These are phyloP conservation scores for Solanum microdontum DNA, from an alignment of 257 asterid species.

Conservation along the genomic window DNA sequence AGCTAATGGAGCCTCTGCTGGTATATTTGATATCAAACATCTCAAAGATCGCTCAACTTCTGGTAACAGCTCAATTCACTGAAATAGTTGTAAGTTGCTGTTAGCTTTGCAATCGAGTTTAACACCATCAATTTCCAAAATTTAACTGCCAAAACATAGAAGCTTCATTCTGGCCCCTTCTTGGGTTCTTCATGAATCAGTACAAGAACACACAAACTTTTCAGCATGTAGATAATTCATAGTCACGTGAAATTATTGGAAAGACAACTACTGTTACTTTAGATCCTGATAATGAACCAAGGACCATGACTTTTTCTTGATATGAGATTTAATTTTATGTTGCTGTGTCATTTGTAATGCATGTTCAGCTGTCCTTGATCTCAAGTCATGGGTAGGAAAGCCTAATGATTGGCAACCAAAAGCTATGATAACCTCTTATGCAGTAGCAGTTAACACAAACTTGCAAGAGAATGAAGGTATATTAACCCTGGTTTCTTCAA, in stretches of 20 bases:
- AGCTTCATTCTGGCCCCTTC: neutral
- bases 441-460: constrained; percentile 82
- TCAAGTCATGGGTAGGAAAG: constrained; percentile 72
- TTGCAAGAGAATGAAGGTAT: constrained; percentile 89
- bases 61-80: constrained; percentile 24
- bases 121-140: neutral
- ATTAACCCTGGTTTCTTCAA: neutral
- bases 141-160: neutral
- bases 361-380: constrained; percentile 57
- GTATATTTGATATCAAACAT: constrained; percentile 66
- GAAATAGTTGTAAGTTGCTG: neutral
- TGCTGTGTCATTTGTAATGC: neutral
- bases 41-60: constrained; percentile 57
- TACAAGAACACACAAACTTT: neutral
- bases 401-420: constrained; percentile 81
- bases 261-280: neutral
- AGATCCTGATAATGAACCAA: neutral
- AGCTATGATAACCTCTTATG: constrained; percentile 58
- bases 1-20: constrained; percentile 67
- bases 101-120: neutral
- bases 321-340: neutral
- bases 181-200: neutral
- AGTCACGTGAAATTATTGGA: neutral
- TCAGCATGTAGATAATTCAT: neutral
- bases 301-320: neutral